phyloP scores from a whole-genome alignment of 805 yeast genomes.

The Lipomyces mesembrius region DNA sequence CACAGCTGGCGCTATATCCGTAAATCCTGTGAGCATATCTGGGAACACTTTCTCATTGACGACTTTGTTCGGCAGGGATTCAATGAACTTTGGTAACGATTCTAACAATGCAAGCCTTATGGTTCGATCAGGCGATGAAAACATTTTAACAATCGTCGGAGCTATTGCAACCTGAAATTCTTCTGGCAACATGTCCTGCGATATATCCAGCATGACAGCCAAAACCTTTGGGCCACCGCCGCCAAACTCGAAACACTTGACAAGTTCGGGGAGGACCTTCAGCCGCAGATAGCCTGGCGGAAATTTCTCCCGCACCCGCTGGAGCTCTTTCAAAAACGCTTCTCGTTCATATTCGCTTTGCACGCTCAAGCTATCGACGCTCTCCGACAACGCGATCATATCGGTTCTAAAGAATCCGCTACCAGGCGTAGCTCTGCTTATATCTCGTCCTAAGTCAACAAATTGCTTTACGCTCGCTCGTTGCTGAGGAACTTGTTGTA shows the following conservation, averaged over 20 bases:
- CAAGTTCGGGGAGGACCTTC: constrained; percentile 72
- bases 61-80: constrained; percentile 58
- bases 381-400: constrained; percentile 58
- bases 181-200: constrained; percentile 43
- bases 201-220: constrained; percentile 44
- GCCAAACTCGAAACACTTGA: constrained; percentile 49
- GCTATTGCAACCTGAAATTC: constrained; percentile 53
- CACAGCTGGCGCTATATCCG: constrained; percentile 80
- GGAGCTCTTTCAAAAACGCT: constrained; percentile 49
- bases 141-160: constrained; percentile 68
- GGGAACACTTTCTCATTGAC: constrained; percentile 72
- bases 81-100: constrained; percentile 60
- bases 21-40: constrained; percentile 75
- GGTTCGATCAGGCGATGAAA: constrained; percentile 72
- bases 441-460: constrained; percentile 36
- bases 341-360: constrained; percentile 60
- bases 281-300: constrained; percentile 62
- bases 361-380: constrained; percentile 61
- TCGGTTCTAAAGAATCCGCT: constrained; percentile 47
- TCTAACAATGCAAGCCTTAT: constrained; percentile 73
- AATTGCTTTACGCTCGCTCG: constrained; percentile 48
- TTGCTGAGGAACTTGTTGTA: constrained; percentile 48
- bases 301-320: constrained; percentile 46
- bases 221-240: constrained; percentile 44
- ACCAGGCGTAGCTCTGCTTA: constrained; percentile 30